Percentiles rank a stretch among this genome's conserved stretches.
phyloP scores from a whole-genome alignment of 1,139 yeast species.

The Geotrichum bryndzae region DNA sequence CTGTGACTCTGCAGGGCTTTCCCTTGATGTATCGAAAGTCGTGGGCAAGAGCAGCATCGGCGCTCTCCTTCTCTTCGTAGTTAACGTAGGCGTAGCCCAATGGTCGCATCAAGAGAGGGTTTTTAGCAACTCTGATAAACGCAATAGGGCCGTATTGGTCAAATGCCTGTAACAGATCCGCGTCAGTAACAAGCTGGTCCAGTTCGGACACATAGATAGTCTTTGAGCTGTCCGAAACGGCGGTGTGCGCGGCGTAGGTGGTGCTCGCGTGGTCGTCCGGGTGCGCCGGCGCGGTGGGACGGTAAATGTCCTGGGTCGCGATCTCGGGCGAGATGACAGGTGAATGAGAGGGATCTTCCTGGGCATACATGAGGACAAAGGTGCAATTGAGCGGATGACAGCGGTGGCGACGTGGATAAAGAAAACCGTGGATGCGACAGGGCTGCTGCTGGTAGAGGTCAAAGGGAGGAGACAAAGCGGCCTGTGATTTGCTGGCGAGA shows the following conservation, averaged over 20 bases:
- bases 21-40: conserved; percentile 79
- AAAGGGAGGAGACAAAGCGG: conserved; percentile 2
- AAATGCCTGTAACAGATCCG: conserved; percentile 53
- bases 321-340: conserved; percentile 7
- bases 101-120: conserved; percentile 78
- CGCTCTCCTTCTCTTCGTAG: conserved; percentile 71
- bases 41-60: conserved; percentile 75
- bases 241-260: not conserved
- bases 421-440: not conserved
- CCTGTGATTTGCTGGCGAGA: conserved; percentile 7
- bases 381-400: not conserved
- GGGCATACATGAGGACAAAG: not conserved
- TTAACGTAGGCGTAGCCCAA: conserved; percentile 91
- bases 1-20: conserved; percentile 85
- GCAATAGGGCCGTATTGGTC: conserved; percentile 79
- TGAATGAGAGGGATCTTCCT: not conserved
- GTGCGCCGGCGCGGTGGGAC: not conserved
- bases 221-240: not conserved
- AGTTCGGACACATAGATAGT: conserved; percentile 10
- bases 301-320: conserved; percentile 4
- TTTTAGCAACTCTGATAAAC: conserved; percentile 88
- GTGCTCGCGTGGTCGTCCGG: not conserved
- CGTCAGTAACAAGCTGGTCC: conserved; percentile 14
- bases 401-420: not conserved
- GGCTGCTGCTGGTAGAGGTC: not conserved